Percentiles rank a stretch among this genome's conserved stretches.
These are phyloP conservation scores for Blastobotrys persicus DNA, from an alignment of 1,139 yeast species.

Conservation along the genomic window DNA sequence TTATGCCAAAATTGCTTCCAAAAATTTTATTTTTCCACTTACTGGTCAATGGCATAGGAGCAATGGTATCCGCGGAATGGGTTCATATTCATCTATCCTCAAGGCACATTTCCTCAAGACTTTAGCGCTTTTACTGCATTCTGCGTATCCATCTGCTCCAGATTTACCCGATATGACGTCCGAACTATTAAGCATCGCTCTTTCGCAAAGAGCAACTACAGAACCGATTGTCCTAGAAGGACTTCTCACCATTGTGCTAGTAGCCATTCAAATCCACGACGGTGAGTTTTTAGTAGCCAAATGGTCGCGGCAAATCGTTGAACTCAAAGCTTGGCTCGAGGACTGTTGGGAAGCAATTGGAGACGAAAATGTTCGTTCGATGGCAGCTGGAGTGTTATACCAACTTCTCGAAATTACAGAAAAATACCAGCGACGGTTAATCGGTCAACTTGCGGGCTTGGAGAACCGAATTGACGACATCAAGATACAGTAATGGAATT, in stretches of 20 bases:
- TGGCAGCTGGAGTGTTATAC: constrained; percentile 52
- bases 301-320: constrained; percentile 37
- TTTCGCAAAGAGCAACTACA: constrained; percentile 21
- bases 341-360: constrained; percentile 48
- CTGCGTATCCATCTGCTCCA: constrained; percentile 54
- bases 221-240: constrained; percentile 44
- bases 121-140: constrained; percentile 52
- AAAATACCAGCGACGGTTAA: constrained; percentile 29
- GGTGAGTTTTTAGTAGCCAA: constrained; percentile 39
- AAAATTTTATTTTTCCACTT: constrained; percentile 55
- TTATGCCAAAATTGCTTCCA: constrained; percentile 49
- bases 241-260: constrained; percentile 46
- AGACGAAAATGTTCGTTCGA: constrained; percentile 46
- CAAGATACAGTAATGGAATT: not conserved
- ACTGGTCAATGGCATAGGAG: constrained; percentile 52
- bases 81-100: constrained; percentile 54
- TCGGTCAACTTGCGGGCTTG: constrained; percentile 25
- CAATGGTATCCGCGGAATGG: constrained; percentile 37
- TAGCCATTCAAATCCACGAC: constrained; percentile 49
- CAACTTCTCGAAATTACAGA: constrained; percentile 39
- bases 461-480: constrained; percentile 12
- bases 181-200: constrained; percentile 48
- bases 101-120: constrained; percentile 61
- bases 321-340: constrained; percentile 45
- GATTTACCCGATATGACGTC: constrained; percentile 56